Evolutionary conservation across 768 basidiomycete species (phyloP), one percentile per base, ranked within the genome.

Genomic region (Royoungia palumana): DNA sequence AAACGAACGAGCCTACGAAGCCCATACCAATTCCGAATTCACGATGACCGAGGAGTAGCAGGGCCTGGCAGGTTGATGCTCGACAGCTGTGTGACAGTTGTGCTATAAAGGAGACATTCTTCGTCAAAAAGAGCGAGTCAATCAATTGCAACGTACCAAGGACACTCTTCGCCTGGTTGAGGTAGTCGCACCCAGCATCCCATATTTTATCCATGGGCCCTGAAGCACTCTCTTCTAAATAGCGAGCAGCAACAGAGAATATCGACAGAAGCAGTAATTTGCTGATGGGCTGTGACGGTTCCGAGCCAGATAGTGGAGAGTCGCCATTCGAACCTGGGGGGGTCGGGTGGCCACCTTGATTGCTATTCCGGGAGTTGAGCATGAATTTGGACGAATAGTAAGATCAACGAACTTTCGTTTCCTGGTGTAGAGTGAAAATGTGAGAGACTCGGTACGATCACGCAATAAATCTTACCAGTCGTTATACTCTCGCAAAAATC

Each of bases 211-310:
- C 79, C 43, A 68, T 67, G 6, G 70, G 60, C 30, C 75, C 73
- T 56, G 77, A 73, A 54, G 73, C 61, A 41, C 50, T 47, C 48
- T 77, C 75, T 14, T 77, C 76, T 16, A 79, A 71, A 55, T 87
- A 93, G 11, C 90, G 80, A 11, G 89, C 85, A 35, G 90, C 81
- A 44, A 91, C 77, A 9, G 92, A 77, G 61, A 92, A 91, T 67
- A 94, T 90, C 2, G 87, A 78, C 21, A 93, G 70, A 13, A 94
- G 75, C 9, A 93, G 66, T 25, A 93, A 68, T 37, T 82, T 81
- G 3, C 86, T 83, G 17, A 83, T 65, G 59, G 76, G 77, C 60
- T 87, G 86, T 17, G 81, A 76, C 10, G 77, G 70, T 54, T 84
- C 81, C 10, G 76, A 56, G 19, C 47, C 17, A 21, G 53, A 45